Base-by-base conservation (phyloP, 768 basidiomycete genomes). In the Xerocomellus intermedius region DNA sequence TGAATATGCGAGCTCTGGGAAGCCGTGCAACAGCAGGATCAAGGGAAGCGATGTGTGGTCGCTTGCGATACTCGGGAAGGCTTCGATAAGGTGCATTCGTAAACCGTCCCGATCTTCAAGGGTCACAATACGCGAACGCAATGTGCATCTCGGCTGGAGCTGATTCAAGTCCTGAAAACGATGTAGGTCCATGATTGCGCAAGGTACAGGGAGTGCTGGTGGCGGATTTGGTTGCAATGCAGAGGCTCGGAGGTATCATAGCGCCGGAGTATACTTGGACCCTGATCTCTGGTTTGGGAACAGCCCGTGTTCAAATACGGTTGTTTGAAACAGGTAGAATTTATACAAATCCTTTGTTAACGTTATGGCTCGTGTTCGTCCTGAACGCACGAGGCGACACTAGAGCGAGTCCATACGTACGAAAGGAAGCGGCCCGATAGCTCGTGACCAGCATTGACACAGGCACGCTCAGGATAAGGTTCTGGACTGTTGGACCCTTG, bases 1-100 rank as follows among this genome's bases (percentile, higher is more conserved):
- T 8, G 83, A 86, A 63, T 81, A 84, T 3, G 84, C 79, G 7
- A 86, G 74, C 61, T 86, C 85, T 10, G 85, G 84, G 64, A 87
- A 87, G 39, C 85, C 85, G 57, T 86, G 84, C 2, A 87, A 65
- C 22, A 87, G 79, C 30, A 87, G 50, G 43, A 86, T 61, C 14
- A 87, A 74, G 1, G 79, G 82, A 5, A 72, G 67, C 21, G 69
- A 63, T 36, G 59, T 43, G 41, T 56, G 52, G 26, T 56, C 51
- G 38, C 60, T 56, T 50, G 50, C 14, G 47, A 49, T 35, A 33
- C 59, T 57, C 21, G 77, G 74, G 33, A 61, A 55, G 8, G 79
- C 80, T 58, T 84, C 82, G 26, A 85, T 73, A 35, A 81, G 67
- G 55, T 84, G 80, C 42, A 80, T 61, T 46, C 41, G 62, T 52